phyloP scores from a whole-genome alignment of 495 filamentous ascomycete genomes.

The Corynascus novoguineensis region DNA sequence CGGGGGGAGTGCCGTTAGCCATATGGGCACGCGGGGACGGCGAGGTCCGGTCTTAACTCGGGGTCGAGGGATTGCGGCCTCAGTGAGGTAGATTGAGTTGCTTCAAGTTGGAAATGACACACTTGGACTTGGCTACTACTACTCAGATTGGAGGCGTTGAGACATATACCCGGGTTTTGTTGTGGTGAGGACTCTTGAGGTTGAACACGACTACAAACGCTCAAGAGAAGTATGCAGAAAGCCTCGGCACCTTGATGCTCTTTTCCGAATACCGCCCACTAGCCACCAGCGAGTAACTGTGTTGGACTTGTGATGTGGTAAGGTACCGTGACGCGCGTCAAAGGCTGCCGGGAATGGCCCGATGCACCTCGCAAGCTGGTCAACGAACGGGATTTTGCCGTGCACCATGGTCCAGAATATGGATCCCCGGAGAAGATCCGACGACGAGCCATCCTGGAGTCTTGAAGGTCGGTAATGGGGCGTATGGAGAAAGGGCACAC shows the following conservation, averaged over 20 bases:
- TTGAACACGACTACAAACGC: no score
- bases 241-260: no score
- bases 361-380: conserved; percentile 6
- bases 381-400: no score
- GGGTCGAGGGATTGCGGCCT: not conserved
- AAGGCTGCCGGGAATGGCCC: not conserved
- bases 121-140: not conserved
- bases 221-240: no score
- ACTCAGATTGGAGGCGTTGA: not conserved
- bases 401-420: no score
- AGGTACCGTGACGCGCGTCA: not conserved
- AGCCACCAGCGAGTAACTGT: not conserved
- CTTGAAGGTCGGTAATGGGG: no score
- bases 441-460: not conserved
- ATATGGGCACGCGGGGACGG: not conserved
- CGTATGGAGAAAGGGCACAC: no score
- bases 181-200: not conserved
- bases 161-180: not conserved
- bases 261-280: no score
- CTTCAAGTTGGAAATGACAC: no score
- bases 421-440: not conserved
- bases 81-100: not conserved
- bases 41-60: not conserved
- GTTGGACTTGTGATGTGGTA: no score
- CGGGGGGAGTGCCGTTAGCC: conserved; percentile 2